phyloP scores from a whole-genome alignment of 352 stramenopile genomes.

The Pythium aquatile region DNA sequence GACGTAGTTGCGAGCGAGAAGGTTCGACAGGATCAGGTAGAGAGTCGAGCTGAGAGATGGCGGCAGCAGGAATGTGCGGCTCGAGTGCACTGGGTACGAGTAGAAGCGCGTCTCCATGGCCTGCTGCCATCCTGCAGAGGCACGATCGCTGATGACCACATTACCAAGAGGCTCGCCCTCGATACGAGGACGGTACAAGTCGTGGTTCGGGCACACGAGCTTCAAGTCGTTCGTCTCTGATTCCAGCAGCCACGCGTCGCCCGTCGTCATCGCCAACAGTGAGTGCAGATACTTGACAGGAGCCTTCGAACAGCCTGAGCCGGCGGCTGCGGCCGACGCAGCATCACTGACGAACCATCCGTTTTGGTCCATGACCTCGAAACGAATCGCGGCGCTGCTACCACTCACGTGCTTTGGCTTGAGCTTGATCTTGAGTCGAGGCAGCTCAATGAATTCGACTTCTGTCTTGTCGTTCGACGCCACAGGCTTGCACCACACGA shows the following conservation, averaged over 20 bases:
- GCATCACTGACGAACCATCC: conserved; percentile 83
- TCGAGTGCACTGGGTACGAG: conserved; percentile 98
- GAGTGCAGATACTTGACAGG: conserved; percentile 51
- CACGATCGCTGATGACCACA: conserved; percentile 73
- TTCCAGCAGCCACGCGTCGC: conserved; percentile 65
- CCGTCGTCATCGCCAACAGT: conserved; percentile 49
- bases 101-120: conserved; percentile 94
- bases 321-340: conserved; percentile 6
- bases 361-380: conserved; percentile 79
- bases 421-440: conserved; percentile 96
- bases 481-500: conserved; percentile 92
- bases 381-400: conserved; percentile 42
- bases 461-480: conserved; percentile 19
- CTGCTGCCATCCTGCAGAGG: conserved; percentile 80
- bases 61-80: conserved; percentile 92
- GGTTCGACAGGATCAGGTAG: conserved; percentile 97
- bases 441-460: conserved; percentile 97
- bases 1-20: conserved; percentile 94
- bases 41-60: conserved; percentile 96
- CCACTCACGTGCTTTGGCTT: conserved; percentile 50
- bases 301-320: conserved; percentile 8
- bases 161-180: conserved; percentile 79
- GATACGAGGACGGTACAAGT: conserved; percentile 77
- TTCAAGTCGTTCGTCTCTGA: conserved; percentile 79
- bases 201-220: conserved; percentile 79